These are phyloP conservation scores for Stephania yunnanensis DNA, from an alignment of 164 flowering plant genomes.

Conservation along the genomic window DNA sequence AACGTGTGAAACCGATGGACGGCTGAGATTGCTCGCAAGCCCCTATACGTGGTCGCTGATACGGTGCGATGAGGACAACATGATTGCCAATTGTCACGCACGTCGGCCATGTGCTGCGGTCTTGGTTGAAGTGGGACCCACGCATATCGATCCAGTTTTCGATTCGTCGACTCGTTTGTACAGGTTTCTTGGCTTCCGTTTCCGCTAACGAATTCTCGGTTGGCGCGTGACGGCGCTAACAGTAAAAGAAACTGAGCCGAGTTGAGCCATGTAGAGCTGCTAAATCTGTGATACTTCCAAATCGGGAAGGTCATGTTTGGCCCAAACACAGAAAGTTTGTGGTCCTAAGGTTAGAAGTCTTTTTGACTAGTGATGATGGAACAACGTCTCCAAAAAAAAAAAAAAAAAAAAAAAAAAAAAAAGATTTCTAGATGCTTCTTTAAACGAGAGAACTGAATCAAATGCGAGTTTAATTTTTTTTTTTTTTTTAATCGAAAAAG, in stretches of 20 bases:
- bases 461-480: too few species aligned
- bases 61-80: conserved; percentile 7
- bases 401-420: too few species aligned
- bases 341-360: too few species aligned
- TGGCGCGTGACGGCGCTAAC: not conserved
- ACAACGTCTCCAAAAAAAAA: too few species aligned
- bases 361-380: too few species aligned
- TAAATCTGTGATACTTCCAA: not conserved
- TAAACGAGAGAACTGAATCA: too few species aligned
- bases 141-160: not conserved
- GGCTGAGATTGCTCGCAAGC: conserved; percentile 6
- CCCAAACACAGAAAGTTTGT: not conserved
- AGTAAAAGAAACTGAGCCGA: not conserved
- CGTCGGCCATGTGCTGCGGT: conserved; percentile 34
- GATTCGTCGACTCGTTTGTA: not conserved
- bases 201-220: not conserved
- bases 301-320: not conserved
- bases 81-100: conserved; percentile 21
- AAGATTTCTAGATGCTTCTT: too few species aligned
- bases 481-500: too few species aligned
- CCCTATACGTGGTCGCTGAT: conserved; percentile 11
- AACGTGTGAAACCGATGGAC: not conserved
- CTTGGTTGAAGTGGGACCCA: conserved; percentile 13
- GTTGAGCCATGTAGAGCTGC: not conserved
- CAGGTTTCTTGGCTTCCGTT: not conserved